phyloP scores from a whole-genome alignment of 768 basidiomycete species.

The Lentinus tigrinus region DNA sequence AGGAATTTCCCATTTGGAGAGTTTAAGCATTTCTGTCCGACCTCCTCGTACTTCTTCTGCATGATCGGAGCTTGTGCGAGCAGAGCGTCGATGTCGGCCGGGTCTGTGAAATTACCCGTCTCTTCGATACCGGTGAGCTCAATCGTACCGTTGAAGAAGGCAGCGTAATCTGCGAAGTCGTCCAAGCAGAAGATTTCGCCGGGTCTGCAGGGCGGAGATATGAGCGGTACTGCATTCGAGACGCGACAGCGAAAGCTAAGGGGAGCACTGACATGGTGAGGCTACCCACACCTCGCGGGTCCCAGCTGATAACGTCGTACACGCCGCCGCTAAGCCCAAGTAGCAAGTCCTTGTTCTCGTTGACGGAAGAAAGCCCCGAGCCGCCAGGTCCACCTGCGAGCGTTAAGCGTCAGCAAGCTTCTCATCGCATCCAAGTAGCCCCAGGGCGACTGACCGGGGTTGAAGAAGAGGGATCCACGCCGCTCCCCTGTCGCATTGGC shows the following conservation, averaged over 20 bases:
- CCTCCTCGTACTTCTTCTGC: neutral
- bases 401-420: neutral
- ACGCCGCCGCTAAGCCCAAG: neutral
- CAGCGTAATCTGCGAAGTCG: neutral
- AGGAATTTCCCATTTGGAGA: neutral
- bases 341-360: neutral
- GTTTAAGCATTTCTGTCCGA: neutral
- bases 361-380: neutral
- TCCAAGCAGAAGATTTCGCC: slow-evolving; percentile 7
- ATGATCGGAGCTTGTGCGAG: neutral
- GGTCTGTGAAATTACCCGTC: neutral
- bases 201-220: neutral
- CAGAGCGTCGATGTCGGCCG: neutral
- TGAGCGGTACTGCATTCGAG: neutral
- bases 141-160: neutral
- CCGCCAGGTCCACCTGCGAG: neutral
- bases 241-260: neutral
- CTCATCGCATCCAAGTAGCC: too few species aligned
- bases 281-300: neutral
- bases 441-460: neutral
- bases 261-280: neutral
- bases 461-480: neutral
- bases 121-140: neutral
- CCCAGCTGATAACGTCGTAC: slow-evolving; percentile 5
- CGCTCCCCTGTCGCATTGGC: neutral